Percentiles rank a stretch among this genome's conserved stretches.
These are phyloP conservation scores for Strigomonas culicis DNA, from an alignment of 208 protist species.

Conservation along the genomic window DNA sequence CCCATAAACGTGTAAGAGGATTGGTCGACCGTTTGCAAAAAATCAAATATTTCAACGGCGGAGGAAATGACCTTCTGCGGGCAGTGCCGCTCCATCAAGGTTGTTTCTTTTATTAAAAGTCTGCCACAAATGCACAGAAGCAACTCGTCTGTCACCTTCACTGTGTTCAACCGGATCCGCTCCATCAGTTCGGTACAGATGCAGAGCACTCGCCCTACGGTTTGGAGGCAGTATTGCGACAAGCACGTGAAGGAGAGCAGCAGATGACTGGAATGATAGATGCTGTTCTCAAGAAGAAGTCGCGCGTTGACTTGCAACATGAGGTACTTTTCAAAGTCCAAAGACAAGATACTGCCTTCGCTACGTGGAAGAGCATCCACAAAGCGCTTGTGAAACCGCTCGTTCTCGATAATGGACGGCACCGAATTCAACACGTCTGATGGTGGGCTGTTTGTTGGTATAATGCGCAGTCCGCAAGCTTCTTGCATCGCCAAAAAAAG, in stretches of 20 bases:
- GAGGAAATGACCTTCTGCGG: slow-evolving; percentile 41
- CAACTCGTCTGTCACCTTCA: slow-evolving; percentile 29
- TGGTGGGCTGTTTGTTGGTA: slow-evolving; percentile 20
- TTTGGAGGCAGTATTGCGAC: background rate
- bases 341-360: background rate
- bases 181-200: slow-evolving; percentile 14
- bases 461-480: background rate
- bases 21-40: slow-evolving; percentile 23
- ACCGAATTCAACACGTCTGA: slow-evolving; percentile 20
- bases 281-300: slow-evolving; percentile 7
- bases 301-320: slow-evolving; percentile 15
- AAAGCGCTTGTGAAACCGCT: background rate
- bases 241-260: slow-evolving; percentile 14
- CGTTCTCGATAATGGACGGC: slow-evolving; percentile 15
- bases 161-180: background rate
- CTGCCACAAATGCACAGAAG: slow-evolving; percentile 65
- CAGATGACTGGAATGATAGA: background rate
- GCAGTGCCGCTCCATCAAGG: slow-evolving; percentile 57
- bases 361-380: background rate
- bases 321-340: slow-evolving; percentile 17
- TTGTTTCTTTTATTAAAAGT: slow-evolving; percentile 53
- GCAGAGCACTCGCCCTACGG: slow-evolving; percentile 7
- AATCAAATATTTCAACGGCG: slow-evolving; percentile 51
- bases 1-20: slow-evolving; percentile 8
- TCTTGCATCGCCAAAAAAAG: slow-evolving; percentile 2